Evolutionary conservation across 2,329 filamentous ascomycete species (phyloP).

Genomic region (Zymoseptoria brevis): DNA sequence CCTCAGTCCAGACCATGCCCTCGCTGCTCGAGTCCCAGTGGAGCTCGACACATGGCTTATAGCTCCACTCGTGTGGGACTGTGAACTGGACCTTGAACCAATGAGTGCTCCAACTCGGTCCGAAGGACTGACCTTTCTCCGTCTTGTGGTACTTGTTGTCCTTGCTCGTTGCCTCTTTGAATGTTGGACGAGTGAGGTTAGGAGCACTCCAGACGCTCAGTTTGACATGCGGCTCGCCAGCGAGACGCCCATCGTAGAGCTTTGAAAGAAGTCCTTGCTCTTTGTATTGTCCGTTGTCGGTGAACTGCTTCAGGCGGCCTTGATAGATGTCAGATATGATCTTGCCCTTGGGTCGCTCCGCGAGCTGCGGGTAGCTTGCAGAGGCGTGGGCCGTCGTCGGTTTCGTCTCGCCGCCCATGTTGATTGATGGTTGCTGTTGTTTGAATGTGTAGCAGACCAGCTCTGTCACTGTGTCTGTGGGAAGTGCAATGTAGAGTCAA

Average conservation of each 20-base stretch:
- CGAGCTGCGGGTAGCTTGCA: constrained; percentile 42
- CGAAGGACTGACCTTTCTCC: constrained; percentile 69
- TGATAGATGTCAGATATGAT: constrained; percentile 79
- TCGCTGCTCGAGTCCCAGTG: constrained; percentile 96
- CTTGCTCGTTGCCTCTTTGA: constrained; percentile 66
- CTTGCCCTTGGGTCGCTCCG: constrained; percentile 56
- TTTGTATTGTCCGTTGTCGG: constrained; percentile 58
- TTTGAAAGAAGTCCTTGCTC: constrained; percentile 48
- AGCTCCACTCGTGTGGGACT: constrained; percentile 61
- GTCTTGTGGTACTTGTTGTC: constrained; percentile 53
- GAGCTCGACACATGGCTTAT: constrained; percentile 81
- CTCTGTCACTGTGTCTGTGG: neutral
- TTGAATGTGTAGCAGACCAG: neutral
- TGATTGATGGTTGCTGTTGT: neutral
- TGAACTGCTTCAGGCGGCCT: constrained; percentile 75
- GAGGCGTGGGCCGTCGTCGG: constrained; percentile 18
- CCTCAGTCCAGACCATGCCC: constrained; percentile 84
- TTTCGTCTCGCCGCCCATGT: constrained; percentile 33
- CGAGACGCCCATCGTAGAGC: constrained; percentile 59
- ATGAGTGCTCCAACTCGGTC: constrained; percentile 93
- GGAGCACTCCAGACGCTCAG: constrained; percentile 63
- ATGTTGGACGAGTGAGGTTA: constrained; percentile 68
- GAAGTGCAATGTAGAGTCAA: neutral
- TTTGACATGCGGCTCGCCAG: constrained; percentile 69
- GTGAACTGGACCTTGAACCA: constrained; percentile 86